Percentiles rank a stretch among this genome's conserved stretches.
Conservation (phyloP, 257 asterid species). For the Nicotiana tomentosiformis region DNA sequence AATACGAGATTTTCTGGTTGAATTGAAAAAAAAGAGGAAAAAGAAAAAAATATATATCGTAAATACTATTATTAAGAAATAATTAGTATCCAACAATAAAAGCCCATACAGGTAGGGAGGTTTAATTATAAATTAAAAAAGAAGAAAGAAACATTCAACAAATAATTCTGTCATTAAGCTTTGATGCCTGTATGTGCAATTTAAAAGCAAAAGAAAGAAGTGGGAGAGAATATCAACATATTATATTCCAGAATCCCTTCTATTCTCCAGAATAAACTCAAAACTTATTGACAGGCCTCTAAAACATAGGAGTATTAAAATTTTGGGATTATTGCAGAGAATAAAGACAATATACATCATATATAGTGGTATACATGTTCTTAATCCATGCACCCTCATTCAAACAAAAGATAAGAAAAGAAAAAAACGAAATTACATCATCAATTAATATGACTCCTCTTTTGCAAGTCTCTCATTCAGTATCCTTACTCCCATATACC, state of each 20-base stretch:
- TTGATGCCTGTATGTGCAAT: background rate
- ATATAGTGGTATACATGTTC: background rate
- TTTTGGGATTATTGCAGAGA: background rate
- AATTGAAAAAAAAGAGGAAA: too few species aligned
- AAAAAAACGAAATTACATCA: background rate
- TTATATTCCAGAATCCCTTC: background rate
- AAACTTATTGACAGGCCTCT: background rate
- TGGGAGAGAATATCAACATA: background rate
- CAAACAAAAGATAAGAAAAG: background rate
- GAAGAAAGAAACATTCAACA: too few species aligned
- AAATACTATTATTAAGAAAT: too few species aligned
- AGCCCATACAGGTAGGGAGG: too few species aligned
- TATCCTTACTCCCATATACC: conserved; percentile 80
- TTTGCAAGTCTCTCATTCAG: conserved; percentile 41
- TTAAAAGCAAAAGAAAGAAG: background rate
- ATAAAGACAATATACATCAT: background rate
- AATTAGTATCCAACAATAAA: too few species aligned
- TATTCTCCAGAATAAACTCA: background rate
- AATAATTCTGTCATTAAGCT: too few species aligned
- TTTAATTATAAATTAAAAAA: too few species aligned
- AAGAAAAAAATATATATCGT: too few species aligned
- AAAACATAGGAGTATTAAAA: background rate
- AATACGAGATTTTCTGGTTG: too few species aligned
- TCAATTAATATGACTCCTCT: background rate
- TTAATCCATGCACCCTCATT: background rate